Evolutionary conservation across 2,329 filamentous ascomycete genomes (phyloP).

Genomic region (Aschersonia sp.): DNA sequence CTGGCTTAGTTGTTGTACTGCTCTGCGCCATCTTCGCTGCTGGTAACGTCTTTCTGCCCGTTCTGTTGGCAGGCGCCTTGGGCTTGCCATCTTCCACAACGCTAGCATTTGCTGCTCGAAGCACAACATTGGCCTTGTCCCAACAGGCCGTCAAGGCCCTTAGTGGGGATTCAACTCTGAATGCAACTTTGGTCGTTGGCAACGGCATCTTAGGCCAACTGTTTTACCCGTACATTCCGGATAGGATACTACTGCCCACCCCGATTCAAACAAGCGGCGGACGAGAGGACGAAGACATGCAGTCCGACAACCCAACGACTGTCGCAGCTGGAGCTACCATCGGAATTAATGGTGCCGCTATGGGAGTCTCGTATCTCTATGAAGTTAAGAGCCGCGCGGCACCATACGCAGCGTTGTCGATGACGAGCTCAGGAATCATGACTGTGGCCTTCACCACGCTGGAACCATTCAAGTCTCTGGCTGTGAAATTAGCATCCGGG

Average conservation of each 20-base stretch:
- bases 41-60: slow-evolving; percentile 27
- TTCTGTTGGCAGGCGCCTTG: slow-evolving; percentile 19
- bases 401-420: slow-evolving; percentile 40
- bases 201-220: slow-evolving; percentile 33
- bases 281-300: not conserved
- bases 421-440: slow-evolving; percentile 42
- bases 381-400: slow-evolving; percentile 36
- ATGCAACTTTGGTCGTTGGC: slow-evolving; percentile 35
- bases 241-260: slow-evolving; percentile 11
- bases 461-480: slow-evolving; percentile 24
- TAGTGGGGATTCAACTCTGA: slow-evolving; percentile 29
- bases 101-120: slow-evolving; percentile 33
- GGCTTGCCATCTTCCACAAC: slow-evolving; percentile 20
- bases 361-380: slow-evolving; percentile 44
- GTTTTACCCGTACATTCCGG: slow-evolving; percentile 20
- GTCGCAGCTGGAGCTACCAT: slow-evolving; percentile 37
- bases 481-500: slow-evolving; percentile 17
- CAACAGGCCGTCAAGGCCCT: slow-evolving; percentile 30
- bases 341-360: slow-evolving; percentile 44
- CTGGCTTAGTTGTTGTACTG: slow-evolving; percentile 23
- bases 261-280: not conserved
- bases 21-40: slow-evolving; percentile 22
- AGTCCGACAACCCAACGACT: slow-evolving; percentile 16
- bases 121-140: slow-evolving; percentile 34
- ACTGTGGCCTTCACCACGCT: slow-evolving; percentile 39